These are phyloP conservation scores for Carex scoparia DNA, from an alignment of 176 grass and related monocot species.

Conservation along the genomic window DNA sequence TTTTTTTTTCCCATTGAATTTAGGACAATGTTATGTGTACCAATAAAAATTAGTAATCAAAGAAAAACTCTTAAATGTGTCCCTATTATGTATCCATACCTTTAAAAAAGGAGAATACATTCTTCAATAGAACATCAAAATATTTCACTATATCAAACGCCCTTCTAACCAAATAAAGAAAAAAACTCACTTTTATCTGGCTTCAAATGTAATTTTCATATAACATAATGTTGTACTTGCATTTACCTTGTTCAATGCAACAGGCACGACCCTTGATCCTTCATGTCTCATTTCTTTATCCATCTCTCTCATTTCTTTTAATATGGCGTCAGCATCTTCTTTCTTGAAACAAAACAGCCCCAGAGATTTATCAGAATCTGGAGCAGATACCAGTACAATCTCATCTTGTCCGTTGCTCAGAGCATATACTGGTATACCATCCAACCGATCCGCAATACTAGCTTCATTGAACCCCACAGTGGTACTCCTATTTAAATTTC, in stretches of 20 bases:
- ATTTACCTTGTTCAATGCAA: constrained; percentile 23
- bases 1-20: no score
- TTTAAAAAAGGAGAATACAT: neutral
- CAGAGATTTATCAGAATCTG: neutral
- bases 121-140: neutral
- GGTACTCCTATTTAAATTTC: constrained; percentile 3
- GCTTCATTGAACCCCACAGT: neutral
- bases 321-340: constrained; percentile 24
- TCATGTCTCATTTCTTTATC: constrained; percentile 1
- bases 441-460: neutral
- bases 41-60: no score
- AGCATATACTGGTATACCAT: constrained; percentile 21
- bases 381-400: constrained; percentile 16
- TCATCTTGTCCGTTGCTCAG: constrained; percentile 1
- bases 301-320: constrained; percentile 22
- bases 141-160: neutral
- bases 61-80: neutral
- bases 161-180: neutral
- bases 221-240: neutral
- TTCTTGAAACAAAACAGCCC: constrained; percentile 27
- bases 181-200: neutral
- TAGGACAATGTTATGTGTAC: no score
- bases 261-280: constrained; percentile 13
- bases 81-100: neutral
- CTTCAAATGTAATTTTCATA: neutral